Conservation (phyloP, 345 rosid genomes). For the Aquilaria sinensis region DNA sequence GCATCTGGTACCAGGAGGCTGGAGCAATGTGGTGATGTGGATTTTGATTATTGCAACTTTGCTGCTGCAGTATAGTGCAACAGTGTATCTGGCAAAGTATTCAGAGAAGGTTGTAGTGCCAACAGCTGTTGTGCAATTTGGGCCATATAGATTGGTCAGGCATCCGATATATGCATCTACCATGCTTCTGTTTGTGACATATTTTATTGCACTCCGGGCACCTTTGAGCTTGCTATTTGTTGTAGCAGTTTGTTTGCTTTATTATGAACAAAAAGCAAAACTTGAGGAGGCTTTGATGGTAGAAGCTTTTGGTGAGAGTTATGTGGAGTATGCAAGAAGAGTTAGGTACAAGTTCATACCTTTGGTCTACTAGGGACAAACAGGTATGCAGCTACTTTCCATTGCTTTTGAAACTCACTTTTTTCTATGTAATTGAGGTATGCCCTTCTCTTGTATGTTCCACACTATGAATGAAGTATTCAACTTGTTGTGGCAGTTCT, state of each 20-base stretch:
- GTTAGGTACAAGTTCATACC: slow-evolving; percentile 82
- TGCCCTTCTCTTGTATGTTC: too few relatives aligned
- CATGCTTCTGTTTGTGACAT: slow-evolving; percentile 55
- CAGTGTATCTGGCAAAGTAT: slow-evolving; percentile 82
- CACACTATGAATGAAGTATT: too few relatives aligned
- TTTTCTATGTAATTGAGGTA: too few relatives aligned
- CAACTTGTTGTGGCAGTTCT: too few relatives aligned
- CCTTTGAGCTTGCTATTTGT: slow-evolving; percentile 67
- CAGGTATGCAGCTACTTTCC: slow-evolving; percentile 31
- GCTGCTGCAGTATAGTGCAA: slow-evolving; percentile 70
- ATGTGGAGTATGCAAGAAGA: slow-evolving; percentile 55
- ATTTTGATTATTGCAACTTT: slow-evolving; percentile 46
- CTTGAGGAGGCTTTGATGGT: slow-evolving; percentile 71
- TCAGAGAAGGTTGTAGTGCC: slow-evolving; percentile 83
- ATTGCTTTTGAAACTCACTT: too few relatives aligned
- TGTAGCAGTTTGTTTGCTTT: slow-evolving; percentile 53
- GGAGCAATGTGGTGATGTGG: slow-evolving; percentile 73
- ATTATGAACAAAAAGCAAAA: slow-evolving; percentile 66
- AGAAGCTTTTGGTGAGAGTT: slow-evolving; percentile 65
- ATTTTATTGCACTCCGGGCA: slow-evolving; percentile 63
- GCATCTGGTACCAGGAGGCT: slow-evolving; percentile 64
- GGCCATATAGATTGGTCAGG: slow-evolving; percentile 84
- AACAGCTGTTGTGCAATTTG: slow-evolving; percentile 73
- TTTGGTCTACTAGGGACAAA: slow-evolving; percentile 45
- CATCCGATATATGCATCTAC: slow-evolving; percentile 81